Percentiles rank a stretch among this genome's conserved stretches.
Evolutionary conservation across 2,329 filamentous ascomycete genomes (phyloP).

Genomic region (Zymoseptoria brevis): DNA sequence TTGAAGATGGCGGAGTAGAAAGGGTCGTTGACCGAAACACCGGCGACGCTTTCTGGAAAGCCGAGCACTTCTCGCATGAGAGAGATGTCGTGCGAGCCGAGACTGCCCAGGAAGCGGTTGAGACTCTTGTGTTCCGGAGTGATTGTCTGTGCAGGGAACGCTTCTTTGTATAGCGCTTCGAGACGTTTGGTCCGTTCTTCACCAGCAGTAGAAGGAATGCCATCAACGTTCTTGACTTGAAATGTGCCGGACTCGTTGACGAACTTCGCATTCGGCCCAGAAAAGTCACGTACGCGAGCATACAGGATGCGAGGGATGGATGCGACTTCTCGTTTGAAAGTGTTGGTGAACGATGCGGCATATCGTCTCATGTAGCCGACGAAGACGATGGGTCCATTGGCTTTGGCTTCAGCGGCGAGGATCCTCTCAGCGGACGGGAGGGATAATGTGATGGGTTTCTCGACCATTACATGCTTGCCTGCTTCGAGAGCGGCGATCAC

Average conservation of each 20-base stretch:
- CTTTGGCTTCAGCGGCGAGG: conserved; percentile 41
- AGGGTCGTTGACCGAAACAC: conserved; percentile 36
- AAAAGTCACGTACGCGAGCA: conserved; percentile 47
- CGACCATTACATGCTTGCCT: conserved; percentile 51
- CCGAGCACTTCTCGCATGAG: conserved; percentile 49
- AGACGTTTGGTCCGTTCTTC: conserved; percentile 17
- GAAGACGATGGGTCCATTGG: conserved; percentile 42
- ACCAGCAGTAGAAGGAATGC: conserved; percentile 23
- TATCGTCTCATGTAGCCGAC: conserved; percentile 57
- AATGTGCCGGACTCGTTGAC: conserved; percentile 44
- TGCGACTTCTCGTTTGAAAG: conserved; percentile 46
- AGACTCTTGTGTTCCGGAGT: conserved; percentile 26
- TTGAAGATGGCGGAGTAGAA: conserved; percentile 37
- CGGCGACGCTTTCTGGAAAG: conserved; percentile 40
- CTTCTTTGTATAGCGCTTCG: conserved; percentile 26
- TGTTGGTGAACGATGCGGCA: conserved; percentile 47
- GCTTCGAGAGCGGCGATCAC: conserved; percentile 45
- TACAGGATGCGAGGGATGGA: conserved; percentile 48
- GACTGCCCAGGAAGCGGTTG: conserved; percentile 39
- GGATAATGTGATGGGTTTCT: conserved; percentile 51
- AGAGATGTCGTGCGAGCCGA: conserved; percentile 49
- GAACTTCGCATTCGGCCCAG: conserved; percentile 47
- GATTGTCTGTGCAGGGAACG: conserved; percentile 26
- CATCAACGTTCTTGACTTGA: conserved; percentile 38
- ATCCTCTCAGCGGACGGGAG: conserved; percentile 41